Evolutionary conservation across 345 rosid genomes (phyloP).

Genomic region (Xanthoceras sorbifolium): DNA sequence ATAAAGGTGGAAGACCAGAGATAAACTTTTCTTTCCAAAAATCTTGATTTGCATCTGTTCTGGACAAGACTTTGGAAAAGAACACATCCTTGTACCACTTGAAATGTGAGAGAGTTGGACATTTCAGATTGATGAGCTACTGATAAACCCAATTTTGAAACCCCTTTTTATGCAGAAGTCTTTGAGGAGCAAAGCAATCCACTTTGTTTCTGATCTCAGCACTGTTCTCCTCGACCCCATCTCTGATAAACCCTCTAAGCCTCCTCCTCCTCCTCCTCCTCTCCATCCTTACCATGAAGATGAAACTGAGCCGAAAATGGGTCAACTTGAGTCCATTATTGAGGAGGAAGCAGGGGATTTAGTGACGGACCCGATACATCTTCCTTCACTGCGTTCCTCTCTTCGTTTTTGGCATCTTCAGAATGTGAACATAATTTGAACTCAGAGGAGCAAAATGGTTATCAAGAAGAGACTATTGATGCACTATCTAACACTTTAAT

Average conservation of each 20-base stretch:
- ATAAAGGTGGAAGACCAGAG: too few relatives aligned
- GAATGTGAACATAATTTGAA: conserved; percentile 44
- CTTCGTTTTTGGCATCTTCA: conserved; percentile 72
- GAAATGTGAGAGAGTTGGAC: too few relatives aligned
- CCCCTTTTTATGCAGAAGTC: conserved; percentile 49
- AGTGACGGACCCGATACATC: conserved; percentile 91
- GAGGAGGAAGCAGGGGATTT: conserved; percentile 48
- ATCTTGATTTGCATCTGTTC: too few relatives aligned
- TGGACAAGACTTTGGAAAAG: too few relatives aligned
- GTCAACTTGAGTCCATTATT: conserved; percentile 43
- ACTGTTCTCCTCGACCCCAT: conserved; percentile 91
- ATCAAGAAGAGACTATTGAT: conserved; percentile 42
- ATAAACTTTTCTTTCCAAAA: too few relatives aligned
- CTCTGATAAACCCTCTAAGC: conserved; percentile 72
- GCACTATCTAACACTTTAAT: conserved; percentile 35
- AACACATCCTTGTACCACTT: too few relatives aligned
- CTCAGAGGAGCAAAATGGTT: conserved; percentile 40
- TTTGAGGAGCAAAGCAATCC: conserved; percentile 84
- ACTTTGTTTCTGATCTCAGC: conserved; percentile 94
- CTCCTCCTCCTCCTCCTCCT: conserved; percentile 34
- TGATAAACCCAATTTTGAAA: too few relatives aligned
- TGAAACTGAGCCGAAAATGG: conserved; percentile 44
- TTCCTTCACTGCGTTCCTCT: conserved; percentile 88
- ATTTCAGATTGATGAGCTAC: too few relatives aligned
- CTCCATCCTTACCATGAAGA: conserved; percentile 48